Conservation (phyloP, 1,284 basidiomycete species). For the Malassezia nana region DNA sequence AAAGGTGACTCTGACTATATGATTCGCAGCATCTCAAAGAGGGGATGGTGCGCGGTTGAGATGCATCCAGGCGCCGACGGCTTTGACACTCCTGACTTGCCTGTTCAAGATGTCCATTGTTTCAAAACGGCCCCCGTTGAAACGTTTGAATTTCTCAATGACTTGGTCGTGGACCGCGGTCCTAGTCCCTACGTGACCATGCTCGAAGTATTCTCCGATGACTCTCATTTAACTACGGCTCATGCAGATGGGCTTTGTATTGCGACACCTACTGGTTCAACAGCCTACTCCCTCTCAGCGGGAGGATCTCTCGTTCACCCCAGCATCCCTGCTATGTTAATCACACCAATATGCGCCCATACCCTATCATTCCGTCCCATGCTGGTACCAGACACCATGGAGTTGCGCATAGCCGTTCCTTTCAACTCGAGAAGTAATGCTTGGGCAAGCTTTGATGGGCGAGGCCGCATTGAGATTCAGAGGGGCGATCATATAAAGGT, state of each 20-base stretch:
- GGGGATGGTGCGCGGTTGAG: slow-evolving; percentile 44
- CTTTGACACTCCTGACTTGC: neutral
- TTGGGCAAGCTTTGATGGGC: slow-evolving; percentile 97
- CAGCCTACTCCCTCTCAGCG: slow-evolving; percentile 86
- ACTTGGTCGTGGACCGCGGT: slow-evolving; percentile 92
- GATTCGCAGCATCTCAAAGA: slow-evolving; percentile 35
- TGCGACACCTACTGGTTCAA: slow-evolving; percentile 93
- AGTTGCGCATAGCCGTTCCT: slow-evolving; percentile 91
- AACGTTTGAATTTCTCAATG: slow-evolving; percentile 95
- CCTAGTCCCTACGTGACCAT: slow-evolving; percentile 95
- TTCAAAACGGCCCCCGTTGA: slow-evolving; percentile 89
- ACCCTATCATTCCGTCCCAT: slow-evolving; percentile 97
- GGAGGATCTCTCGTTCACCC: slow-evolving; percentile 96
- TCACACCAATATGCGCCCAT: slow-evolving; percentile 96
- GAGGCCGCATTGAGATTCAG: slow-evolving; percentile 72
- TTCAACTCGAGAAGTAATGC: slow-evolving; percentile 96
- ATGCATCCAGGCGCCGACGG: slow-evolving; percentile 17
- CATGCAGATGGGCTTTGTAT: slow-evolving; percentile 95
- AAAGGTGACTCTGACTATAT: slow-evolving; percentile 43
- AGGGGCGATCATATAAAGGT: slow-evolving; percentile 98
- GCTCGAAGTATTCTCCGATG: slow-evolving; percentile 93
- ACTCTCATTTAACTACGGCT: slow-evolving; percentile 97
- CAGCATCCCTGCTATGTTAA: slow-evolving; percentile 88
- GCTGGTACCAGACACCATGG: slow-evolving; percentile 92
- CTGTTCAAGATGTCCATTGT: slow-evolving; percentile 81